Evolutionary conservation across 2,329 filamentous ascomycete genomes (phyloP).

Genomic region (Neophaeococcomyces aloes): DNA sequence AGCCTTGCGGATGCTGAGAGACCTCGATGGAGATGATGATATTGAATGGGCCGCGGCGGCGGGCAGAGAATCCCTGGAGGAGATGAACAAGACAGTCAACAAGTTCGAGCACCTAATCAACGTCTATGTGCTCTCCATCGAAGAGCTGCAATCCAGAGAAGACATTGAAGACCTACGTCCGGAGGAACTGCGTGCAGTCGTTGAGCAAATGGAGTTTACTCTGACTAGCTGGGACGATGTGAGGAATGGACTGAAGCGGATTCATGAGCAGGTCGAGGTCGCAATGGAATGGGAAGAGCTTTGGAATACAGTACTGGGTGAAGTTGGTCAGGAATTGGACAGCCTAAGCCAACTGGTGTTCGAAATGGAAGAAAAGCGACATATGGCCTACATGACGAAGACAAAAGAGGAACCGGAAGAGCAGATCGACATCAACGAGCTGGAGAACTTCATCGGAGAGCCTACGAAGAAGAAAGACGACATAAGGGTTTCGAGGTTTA

Average conservation of each 20-base stretch:
- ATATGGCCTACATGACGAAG: conserved; percentile 59
- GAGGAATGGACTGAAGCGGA: conserved; percentile 61
- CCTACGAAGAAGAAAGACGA: conserved; percentile 47
- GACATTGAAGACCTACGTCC: conserved; percentile 65
- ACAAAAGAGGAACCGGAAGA: conserved; percentile 50
- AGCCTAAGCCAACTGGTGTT: conserved; percentile 73
- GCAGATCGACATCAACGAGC: conserved; percentile 67
- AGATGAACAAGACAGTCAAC: conserved; percentile 58
- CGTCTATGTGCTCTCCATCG: conserved; percentile 88
- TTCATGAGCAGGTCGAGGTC: conserved; percentile 86
- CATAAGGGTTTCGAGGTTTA: conserved; percentile 48
- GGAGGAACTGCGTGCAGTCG: conserved; percentile 62
- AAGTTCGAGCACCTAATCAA: conserved; percentile 84
- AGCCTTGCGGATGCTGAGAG: conserved; percentile 76
- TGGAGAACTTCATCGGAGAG: conserved; percentile 90
- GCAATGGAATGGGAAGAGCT: conserved; percentile 99
- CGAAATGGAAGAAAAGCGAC: conserved; percentile 93
- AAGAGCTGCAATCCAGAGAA: conserved; percentile 67
- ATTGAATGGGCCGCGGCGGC: conserved; percentile 92
- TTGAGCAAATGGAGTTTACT: conserved; percentile 82
- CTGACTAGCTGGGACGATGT: conserved; percentile 76
- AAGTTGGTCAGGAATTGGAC: conserved; percentile 83
- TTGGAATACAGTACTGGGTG: conserved; percentile 85
- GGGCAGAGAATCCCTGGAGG: conserved; percentile 47
- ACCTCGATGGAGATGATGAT: conserved; percentile 89